Conservation (phyloP, 768 basidiomycete genomes). For the Inosperma sp. region DNA sequence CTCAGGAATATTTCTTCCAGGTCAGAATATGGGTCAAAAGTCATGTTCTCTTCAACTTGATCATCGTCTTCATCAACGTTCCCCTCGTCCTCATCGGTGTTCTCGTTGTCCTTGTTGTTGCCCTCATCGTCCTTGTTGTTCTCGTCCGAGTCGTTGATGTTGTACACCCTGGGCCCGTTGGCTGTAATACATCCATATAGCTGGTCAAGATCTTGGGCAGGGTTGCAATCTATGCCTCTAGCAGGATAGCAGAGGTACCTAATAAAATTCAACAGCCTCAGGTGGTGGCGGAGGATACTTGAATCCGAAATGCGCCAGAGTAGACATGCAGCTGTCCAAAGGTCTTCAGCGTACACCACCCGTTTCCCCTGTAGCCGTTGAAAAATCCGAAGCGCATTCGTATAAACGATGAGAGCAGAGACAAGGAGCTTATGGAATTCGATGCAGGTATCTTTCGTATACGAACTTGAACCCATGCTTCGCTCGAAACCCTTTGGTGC, state of each 20-base stretch:
- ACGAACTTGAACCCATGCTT: not conserved
- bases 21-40: not conserved
- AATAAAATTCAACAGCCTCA: not conserved
- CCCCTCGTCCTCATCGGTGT: not conserved
- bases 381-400: not conserved
- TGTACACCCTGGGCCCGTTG: too few relatives aligned
- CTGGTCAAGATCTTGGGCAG: not conserved
- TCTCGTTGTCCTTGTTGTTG: too few relatives aligned
- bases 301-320: not conserved
- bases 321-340: not conserved
- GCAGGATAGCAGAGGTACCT: not conserved
- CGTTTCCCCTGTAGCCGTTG: not conserved
- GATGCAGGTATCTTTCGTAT: not conserved
- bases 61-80: not conserved
- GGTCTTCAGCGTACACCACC: not conserved
- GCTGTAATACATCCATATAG: not conserved
- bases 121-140: too few relatives aligned
- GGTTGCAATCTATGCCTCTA: not conserved
- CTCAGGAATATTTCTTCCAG: not conserved
- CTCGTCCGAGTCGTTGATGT: too few relatives aligned
- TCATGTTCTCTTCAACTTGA: not conserved
- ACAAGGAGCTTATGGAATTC: not conserved
- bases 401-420: not conserved
- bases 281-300: slow-evolving; percentile 1
- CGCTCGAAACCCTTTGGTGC: not conserved